Percentiles rank a stretch among this genome's conserved stretches.
Conservation (phyloP, 176 grass and related monocot genomes). For the Otatea glauca region DNA sequence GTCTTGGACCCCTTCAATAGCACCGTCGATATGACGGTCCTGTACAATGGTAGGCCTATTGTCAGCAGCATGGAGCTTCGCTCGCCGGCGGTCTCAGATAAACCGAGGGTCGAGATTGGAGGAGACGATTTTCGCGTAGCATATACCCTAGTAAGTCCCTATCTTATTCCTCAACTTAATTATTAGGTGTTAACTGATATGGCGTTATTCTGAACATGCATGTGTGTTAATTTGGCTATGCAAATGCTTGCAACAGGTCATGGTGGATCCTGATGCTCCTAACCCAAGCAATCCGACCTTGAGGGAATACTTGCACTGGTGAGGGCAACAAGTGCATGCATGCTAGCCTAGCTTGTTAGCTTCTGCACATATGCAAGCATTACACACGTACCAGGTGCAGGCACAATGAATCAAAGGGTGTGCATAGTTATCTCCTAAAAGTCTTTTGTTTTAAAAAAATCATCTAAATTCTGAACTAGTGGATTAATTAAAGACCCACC, state of each 20-base stretch:
- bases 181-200: neutral
- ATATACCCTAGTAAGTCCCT: conserved; percentile 65
- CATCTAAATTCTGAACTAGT: no score
- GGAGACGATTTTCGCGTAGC: conserved; percentile 59
- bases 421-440: no score
- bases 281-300: conserved; percentile 83
- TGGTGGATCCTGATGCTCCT: conserved; percentile 92
- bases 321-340: conserved; percentile 4
- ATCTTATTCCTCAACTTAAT: neutral
- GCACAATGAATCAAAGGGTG: no score
- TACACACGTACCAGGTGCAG: neutral
- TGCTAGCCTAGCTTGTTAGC: neutral
- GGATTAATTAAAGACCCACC: no score
- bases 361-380: neutral
- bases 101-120: conserved; percentile 61
- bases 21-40: conserved; percentile 50
- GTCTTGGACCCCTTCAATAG: conserved; percentile 72
- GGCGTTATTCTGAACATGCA: neutral
- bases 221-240: neutral
- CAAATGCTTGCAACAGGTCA: conserved; percentile 52
- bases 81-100: conserved; percentile 33
- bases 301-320: conserved; percentile 95
- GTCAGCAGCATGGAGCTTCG: conserved; percentile 69
- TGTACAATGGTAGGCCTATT: conserved; percentile 50
- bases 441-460: no score